Conservation (phyloP, 495 filamentous ascomycete genomes). For the Penicillium verhagenii region DNA sequence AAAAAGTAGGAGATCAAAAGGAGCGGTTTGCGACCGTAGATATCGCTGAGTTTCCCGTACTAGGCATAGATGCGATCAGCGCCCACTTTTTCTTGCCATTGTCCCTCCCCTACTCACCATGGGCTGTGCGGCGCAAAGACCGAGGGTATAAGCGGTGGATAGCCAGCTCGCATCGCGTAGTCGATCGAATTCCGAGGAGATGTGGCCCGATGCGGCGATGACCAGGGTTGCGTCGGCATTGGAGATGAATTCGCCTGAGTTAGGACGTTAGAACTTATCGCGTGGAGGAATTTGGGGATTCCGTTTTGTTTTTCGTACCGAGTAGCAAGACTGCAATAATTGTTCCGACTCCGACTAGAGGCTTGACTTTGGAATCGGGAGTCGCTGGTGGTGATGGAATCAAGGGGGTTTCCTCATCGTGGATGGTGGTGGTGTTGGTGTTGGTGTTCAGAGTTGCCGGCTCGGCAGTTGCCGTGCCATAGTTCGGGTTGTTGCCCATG, state of each 20-base stretch:
- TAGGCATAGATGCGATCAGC: constrained; percentile 14
- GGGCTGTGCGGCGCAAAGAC: constrained; percentile 58
- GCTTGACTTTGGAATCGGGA: constrained; percentile 6
- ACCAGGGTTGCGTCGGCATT: constrained; percentile 63
- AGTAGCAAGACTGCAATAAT: constrained; percentile 39
- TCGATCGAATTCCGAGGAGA: constrained; percentile 66
- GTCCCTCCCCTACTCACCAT: constrained; percentile 32
- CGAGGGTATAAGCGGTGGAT: constrained; percentile 62
- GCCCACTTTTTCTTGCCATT: not conserved
- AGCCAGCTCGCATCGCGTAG: constrained; percentile 63
- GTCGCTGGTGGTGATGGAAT: not conserved
- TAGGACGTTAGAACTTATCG: not conserved
- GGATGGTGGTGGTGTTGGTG: not conserved
- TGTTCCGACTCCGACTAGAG: constrained; percentile 24
- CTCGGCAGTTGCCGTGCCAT: not conserved
- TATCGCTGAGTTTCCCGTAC: constrained; percentile 49
- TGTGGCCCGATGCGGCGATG: constrained; percentile 58
- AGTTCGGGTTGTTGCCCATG: not conserved
- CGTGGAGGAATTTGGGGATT: not conserved
- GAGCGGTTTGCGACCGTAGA: constrained; percentile 45
- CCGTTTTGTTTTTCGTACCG: constrained; percentile 22
- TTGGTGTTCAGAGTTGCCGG: not conserved
- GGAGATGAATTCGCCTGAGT: constrained; percentile 63
- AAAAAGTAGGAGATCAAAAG: constrained; percentile 42
- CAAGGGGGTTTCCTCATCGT: constrained; percentile 30